Conservation (phyloP, 2,329 filamentous ascomycete genomes). For the Arthrobotrys conoides region DNA sequence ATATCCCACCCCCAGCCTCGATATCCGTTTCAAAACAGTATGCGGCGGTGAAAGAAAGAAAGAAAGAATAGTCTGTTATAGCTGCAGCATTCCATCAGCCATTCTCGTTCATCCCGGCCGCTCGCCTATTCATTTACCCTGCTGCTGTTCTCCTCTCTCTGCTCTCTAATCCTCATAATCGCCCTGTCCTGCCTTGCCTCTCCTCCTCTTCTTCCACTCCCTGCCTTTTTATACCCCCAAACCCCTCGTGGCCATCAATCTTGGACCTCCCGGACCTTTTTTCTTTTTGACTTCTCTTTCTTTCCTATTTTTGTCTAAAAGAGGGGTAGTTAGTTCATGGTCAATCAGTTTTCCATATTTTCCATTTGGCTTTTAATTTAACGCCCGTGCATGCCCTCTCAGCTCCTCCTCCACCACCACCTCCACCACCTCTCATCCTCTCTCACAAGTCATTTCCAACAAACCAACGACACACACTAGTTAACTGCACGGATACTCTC, state of each 20-base stretch:
- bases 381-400: conserved; percentile 9
- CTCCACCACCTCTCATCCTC: too few species aligned
- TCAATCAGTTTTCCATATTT: conserved; percentile 31
- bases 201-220: conserved; percentile 27
- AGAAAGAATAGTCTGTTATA: conserved; percentile 30
- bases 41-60: conserved; percentile 40
- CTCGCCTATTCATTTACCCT: conserved; percentile 60
- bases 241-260: conserved; percentile 43
- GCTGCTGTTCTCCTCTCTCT: conserved; percentile 33
- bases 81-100: conserved; percentile 46
- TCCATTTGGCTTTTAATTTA: conserved; percentile 23
- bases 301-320: conserved; percentile 40
- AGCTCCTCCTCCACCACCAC: conserved; percentile 15
- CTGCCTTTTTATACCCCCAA: conserved; percentile 37
- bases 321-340: conserved; percentile 37
- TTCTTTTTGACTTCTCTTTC: conserved; percentile 21
- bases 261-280: conserved; percentile 2
- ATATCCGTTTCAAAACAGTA: conserved; percentile 42
- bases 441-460: not conserved
- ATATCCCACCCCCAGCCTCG: not conserved
- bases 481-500: conserved; percentile 6
- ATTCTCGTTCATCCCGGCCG: conserved; percentile 55
- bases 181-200: conserved; percentile 19
- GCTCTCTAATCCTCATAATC: conserved; percentile 22
- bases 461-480: conserved; percentile 20